These are phyloP conservation scores for Vishniacozyma victoriae DNA, from an alignment of 768 basidiomycete species.

Conservation along the genomic window DNA sequence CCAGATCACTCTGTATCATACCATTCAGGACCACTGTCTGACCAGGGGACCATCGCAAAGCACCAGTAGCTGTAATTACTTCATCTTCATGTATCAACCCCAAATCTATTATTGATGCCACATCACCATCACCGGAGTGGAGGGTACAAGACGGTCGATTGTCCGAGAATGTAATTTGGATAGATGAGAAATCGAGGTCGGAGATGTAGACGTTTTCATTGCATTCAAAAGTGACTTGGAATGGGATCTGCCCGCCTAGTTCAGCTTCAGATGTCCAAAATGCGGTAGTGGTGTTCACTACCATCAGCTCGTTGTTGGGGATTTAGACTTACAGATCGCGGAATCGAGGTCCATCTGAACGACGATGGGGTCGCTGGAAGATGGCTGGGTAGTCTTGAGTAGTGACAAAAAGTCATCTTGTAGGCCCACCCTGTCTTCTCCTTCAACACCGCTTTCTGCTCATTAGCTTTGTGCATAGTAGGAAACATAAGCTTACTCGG, in stretches of 20 bases:
- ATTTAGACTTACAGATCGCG: conserved; percentile 9
- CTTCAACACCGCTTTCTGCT: conserved; percentile 20
- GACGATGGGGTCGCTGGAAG: conserved; percentile 54
- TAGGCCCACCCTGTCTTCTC: conserved; percentile 45
- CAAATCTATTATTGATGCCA: conserved; percentile 2
- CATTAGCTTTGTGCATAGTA: not conserved
- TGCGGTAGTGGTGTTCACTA: conserved; percentile 61
- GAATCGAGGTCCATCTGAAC: conserved; percentile 52
- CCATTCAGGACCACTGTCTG: conserved; percentile 60
- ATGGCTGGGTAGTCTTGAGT: conserved; percentile 68
- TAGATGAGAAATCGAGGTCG: conserved; percentile 58
- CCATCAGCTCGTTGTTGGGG: conserved; percentile 50
- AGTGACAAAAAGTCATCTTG: conserved; percentile 70
- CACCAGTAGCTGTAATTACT: conserved; percentile 44
- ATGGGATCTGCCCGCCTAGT: conserved; percentile 61
- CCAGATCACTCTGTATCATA: conserved; percentile 53
- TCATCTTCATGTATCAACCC: conserved; percentile 35
- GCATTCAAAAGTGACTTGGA: conserved; percentile 65
- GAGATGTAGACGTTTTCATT: conserved; percentile 54
- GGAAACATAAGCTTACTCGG: conserved; percentile 54
- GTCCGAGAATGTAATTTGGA: conserved; percentile 60
- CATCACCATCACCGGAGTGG: conserved; percentile 45
- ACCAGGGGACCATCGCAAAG: conserved; percentile 59
- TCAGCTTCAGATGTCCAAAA: conserved; percentile 67
- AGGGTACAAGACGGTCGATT: conserved; percentile 55